Base-by-base conservation (phyloP, 2,329 filamentous ascomycete genomes). In the Botryotinia calthae region DNA sequence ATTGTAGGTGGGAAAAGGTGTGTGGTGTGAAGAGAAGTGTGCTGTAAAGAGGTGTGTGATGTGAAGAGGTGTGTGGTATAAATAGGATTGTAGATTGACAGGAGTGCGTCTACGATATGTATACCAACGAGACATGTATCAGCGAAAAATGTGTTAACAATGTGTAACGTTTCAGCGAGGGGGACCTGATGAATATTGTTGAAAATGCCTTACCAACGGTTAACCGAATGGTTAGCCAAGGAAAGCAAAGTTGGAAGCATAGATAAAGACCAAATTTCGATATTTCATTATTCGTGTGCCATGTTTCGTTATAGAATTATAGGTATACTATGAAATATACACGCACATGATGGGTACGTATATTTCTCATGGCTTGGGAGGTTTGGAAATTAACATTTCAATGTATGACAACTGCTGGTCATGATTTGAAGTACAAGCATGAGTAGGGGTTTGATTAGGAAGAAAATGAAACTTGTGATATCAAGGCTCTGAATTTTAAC, bases 351-450 rank as follows among this genome's bases (percentile, higher is more conserved):
- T 3, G 5, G 6, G 2, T 54, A 54, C 18, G 12, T 16, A 7
- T 8, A 28, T 16, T 16, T 54, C 51, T 54, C 51, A 18, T 16
- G 2, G 51, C 5, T n/a, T 18, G n/a, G 1, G 48, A 1, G 9
- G 0, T 54, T 51, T 25, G 1, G 25, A 54, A 4, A 44, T 5
- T 0, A 28, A 6, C 4, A 16, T 28, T 54, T 8, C 2, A 9
- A 18, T 28, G 51, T 1, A 28, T 54, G n/a, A 9, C 25, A 28
- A 18, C 7, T 28, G 14, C 51, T n/a, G n/a, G 1, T 18, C n/a
- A 28, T 54, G n/a, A 54, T 28, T 18, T 28, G 6, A 54, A 28
- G 14, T 54, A 2, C 16, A n/a, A 7, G 14, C 14, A 28, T 16
- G 6, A 8, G 51, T 54, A 6, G 7, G n/a, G 16, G 14, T 54